Conservation (phyloP, 2,329 filamentous ascomycete genomes). For the Harringtonia lauricola region DNA sequence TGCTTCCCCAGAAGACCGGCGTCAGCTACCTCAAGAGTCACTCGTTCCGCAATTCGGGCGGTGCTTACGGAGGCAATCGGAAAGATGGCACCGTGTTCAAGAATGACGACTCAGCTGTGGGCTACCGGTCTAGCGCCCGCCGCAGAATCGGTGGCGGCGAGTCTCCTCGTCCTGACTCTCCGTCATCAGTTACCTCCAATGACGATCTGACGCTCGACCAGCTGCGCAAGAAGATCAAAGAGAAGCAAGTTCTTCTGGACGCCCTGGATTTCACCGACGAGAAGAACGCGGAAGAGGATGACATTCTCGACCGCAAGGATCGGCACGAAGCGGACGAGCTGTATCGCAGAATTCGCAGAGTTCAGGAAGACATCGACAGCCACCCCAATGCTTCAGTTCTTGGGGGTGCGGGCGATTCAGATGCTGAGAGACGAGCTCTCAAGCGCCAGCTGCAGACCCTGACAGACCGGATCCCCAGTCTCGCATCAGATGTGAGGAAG, state of each 20-base stretch:
- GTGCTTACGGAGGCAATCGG: conserved; percentile 47
- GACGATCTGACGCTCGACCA: conserved; percentile 84
- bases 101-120: conserved; percentile 87
- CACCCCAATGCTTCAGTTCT: conserved; percentile 69
- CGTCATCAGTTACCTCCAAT: conserved; percentile 55
- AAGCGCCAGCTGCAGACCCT: conserved; percentile 83
- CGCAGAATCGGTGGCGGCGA: conserved; percentile 55
- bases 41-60: conserved; percentile 64
- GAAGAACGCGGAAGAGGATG: conserved; percentile 79
- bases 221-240: conserved; percentile 80
- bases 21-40: conserved; percentile 96
- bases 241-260: conserved; percentile 89
- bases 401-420: conserved; percentile 64
- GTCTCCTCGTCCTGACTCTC: conserved; percentile 72
- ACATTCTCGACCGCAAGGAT: conserved; percentile 81
- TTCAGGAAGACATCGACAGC: conserved; percentile 89
- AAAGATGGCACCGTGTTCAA: conserved; percentile 97
- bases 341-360: conserved; percentile 79
- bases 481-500: conserved; percentile 84
- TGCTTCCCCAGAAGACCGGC: conserved; percentile 93
- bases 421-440: conserved; percentile 75
- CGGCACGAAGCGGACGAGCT: conserved; percentile 87
- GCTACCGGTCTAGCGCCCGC: conserved; percentile 88
- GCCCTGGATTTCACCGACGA: conserved; percentile 96
- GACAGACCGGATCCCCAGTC: conserved; percentile 80